Percentiles rank a stretch among this genome's conserved stretches.
These are phyloP conservation scores for Acer campestre DNA, from an alignment of 345 rosid species.

Conservation along the genomic window DNA sequence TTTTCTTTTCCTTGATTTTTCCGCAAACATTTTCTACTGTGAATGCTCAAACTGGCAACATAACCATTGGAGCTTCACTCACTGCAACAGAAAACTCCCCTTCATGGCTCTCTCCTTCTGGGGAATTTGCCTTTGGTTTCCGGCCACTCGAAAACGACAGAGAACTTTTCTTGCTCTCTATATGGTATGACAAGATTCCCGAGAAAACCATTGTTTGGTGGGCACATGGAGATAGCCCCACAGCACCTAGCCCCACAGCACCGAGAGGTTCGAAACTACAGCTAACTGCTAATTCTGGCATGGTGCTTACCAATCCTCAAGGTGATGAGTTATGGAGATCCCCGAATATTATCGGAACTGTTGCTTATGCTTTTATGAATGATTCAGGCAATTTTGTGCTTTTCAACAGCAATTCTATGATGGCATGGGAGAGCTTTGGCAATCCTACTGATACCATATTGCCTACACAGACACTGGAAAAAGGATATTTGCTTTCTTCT, in stretches of 20 bases:
- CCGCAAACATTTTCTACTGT: neutral
- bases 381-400: slow-evolving; percentile 19
- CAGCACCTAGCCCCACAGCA: slow-evolving; percentile 9
- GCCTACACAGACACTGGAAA: slow-evolving; percentile 18
- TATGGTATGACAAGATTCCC: slow-evolving; percentile 36
- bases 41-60: slow-evolving; percentile 8
- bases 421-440: slow-evolving; percentile 10
- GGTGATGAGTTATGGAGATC: slow-evolving; percentile 18
- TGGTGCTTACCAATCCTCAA: slow-evolving; percentile 19
- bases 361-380: neutral
- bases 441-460: slow-evolving; percentile 12
- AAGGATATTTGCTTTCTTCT: neutral
- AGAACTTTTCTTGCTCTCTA: slow-evolving; percentile 27
- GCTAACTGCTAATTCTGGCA: slow-evolving; percentile 26
- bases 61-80: neutral
- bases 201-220: slow-evolving; percentile 33
- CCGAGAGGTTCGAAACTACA: slow-evolving; percentile 24
- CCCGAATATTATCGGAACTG: neutral
- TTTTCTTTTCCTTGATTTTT: neutral
- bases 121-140: slow-evolving; percentile 39
- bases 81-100: neutral
- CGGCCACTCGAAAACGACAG: neutral
- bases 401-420: neutral
- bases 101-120: slow-evolving; percentile 36
- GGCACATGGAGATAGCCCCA: slow-evolving; percentile 12